Conservation (phyloP, 441 rosid species). For the Populus hybrid region DNA sequence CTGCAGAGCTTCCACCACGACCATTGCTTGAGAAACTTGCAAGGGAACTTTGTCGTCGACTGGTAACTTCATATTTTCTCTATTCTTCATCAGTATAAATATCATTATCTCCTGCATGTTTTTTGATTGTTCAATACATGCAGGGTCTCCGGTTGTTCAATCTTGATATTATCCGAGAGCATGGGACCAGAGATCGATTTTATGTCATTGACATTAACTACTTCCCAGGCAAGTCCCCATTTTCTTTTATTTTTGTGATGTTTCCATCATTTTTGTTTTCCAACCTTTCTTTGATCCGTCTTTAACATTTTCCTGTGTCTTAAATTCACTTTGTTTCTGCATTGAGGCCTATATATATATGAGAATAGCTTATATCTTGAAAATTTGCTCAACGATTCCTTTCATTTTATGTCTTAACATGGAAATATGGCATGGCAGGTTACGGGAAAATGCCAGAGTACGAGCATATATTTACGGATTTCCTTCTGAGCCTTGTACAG, state of each 20-base stretch:
- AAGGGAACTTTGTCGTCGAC: conserved; percentile 59
- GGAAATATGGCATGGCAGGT: conserved; percentile 35
- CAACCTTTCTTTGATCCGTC: background rate
- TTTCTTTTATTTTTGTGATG: background rate
- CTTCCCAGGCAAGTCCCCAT: conserved; percentile 60
- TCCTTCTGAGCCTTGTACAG: conserved; percentile 51
- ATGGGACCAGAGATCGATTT: conserved; percentile 45
- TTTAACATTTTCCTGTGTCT: background rate
- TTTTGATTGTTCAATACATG: conserved; percentile 29
- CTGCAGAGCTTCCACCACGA: conserved; percentile 85
- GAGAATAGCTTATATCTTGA: background rate
- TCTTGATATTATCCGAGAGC: conserved; percentile 65
- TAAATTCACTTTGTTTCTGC: background rate
- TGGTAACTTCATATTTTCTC: conserved; percentile 38
- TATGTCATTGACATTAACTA: conserved; percentile 69
- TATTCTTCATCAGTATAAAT: conserved; percentile 13
- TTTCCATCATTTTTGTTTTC: background rate
- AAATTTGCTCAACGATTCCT: background rate
- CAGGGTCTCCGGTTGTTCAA: conserved; percentile 61
- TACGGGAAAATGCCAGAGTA: conserved; percentile 71
- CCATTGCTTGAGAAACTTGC: conserved; percentile 80
- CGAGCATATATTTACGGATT: conserved; percentile 60
- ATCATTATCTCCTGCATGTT: conserved; percentile 25
- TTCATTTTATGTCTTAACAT: background rate
- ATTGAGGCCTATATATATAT: background rate